Base-by-base conservation (phyloP, 2,329 filamentous ascomycete species). In the Arthrobotrys sphaeroides region DNA sequence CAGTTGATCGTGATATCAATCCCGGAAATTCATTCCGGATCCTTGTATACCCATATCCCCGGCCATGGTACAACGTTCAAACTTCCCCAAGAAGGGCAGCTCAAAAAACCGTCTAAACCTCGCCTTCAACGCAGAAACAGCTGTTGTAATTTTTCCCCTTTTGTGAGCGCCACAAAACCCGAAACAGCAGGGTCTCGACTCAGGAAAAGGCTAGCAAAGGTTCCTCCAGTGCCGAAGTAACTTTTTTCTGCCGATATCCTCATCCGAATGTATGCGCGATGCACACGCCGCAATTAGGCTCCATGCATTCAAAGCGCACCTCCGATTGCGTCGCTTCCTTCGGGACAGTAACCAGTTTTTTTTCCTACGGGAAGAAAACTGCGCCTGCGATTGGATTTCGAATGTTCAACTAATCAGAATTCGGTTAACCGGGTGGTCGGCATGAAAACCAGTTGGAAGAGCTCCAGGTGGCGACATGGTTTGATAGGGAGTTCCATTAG, bases 211-310 rank as follows among this genome's bases (percentile, higher is more conserved):
- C 28, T 43, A 60, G 55, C 55, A 36, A 43, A 43, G 36, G 36
- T 45, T 28, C 18, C 24, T 18, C 16, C 51, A 55, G 38, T 38
- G 51, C 47, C 45, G 59, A 45, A 51, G 13, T 38, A 49, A n/a
- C n/a, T n/a, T n/a, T 64, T 57, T 62, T 72, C 67, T 72, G 67
- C 67, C 59, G 67, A 72, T 59, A 22, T 38, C n/a, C 67, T 72
- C 49, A 72, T 72, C 67, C 67, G 67, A 72, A 45, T 45, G 38
- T 60, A 55, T 55, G 40, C 55, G 38, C 53, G 40, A 5, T n/a
- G n/a, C n/a, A n/a, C 55, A 24, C 53, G 33, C 38, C 53, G 24
- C n/a, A 13, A 24, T 5, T 40, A 36, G n/a, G 33, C 31, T 13
- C 31, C 10, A 38, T 16, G 53, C 53, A 24, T n/a, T n/a, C n/a